These are phyloP conservation scores for Picea engelmannii DNA, from an alignment of 83 land plant genomes.

Conservation along the genomic window DNA sequence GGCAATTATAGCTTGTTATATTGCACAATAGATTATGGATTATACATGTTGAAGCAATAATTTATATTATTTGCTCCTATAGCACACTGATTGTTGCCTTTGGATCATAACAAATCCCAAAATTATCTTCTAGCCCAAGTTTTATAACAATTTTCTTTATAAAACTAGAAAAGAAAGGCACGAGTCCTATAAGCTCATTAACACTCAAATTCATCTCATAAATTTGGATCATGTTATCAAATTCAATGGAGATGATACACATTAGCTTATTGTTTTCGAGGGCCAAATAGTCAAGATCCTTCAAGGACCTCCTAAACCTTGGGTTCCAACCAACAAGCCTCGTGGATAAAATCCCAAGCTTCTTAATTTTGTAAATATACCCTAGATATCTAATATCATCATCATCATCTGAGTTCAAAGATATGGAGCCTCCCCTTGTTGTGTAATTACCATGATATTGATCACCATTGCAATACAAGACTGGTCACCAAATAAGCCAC, in stretches of 20 bases:
- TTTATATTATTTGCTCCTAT: no score
- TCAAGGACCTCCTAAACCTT: slow-evolving; percentile 35
- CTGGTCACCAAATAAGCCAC: no score
- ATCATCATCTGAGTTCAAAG: no score
- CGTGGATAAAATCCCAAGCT: slow-evolving; percentile 45
- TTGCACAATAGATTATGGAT: no score
- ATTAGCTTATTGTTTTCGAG: slow-evolving; percentile 32
- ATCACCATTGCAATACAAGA: no score
- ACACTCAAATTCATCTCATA: neutral
- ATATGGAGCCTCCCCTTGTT: no score
- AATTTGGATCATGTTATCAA: neutral
- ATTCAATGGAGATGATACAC: neutral
- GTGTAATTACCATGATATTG: no score
- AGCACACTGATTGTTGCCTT: no score
- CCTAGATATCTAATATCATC: slow-evolving; percentile 61
- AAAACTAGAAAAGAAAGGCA: neutral
- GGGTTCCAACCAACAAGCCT: slow-evolving; percentile 52
- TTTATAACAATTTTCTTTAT: neutral
- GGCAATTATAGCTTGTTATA: no score
- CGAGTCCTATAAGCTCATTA: neutral
- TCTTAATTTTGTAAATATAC: slow-evolving; percentile 22
- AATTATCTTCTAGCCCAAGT: neutral
- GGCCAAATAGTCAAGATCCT: slow-evolving; percentile 38
- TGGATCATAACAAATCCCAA: neutral
- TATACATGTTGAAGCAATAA: no score